phyloP scores from a whole-genome alignment of 176 grass and related monocot species.

The Urochloa ruziziensis region DNA sequence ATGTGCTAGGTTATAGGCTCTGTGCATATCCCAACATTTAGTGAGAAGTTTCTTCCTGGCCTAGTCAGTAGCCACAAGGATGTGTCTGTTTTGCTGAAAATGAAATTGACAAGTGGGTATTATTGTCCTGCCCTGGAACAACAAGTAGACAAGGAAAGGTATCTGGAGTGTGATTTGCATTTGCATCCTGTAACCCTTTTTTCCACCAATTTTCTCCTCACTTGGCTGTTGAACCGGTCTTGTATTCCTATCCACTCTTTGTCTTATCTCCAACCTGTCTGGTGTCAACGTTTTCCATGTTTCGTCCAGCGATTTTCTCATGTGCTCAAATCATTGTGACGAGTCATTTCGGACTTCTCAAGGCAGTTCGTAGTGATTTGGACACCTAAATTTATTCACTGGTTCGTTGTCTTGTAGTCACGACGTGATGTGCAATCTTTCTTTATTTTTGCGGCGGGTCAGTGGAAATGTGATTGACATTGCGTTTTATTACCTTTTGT shows the following conservation, averaged over 20 bases:
- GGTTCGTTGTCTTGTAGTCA: neutral
- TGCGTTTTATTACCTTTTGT: neutral
- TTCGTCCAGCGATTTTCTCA: slow-evolving; percentile 40
- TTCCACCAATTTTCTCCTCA: slow-evolving; percentile 23
- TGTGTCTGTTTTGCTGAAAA: slow-evolving; percentile 15
- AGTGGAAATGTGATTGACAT: neutral
- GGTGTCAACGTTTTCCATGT: slow-evolving; percentile 19
- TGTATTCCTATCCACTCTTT: neutral
- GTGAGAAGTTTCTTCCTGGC: neutral
- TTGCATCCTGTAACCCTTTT: slow-evolving; percentile 8
- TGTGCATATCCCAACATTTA: slow-evolving; percentile 8
- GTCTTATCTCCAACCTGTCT: neutral
- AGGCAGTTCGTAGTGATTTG: slow-evolving; percentile 29
- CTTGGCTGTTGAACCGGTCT: slow-evolving; percentile 11
- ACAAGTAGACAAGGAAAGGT: slow-evolving; percentile 16
- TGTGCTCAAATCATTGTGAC: neutral
- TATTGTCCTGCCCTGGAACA: slow-evolving; percentile 15
- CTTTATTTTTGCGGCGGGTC: neutral
- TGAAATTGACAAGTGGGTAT: slow-evolving; percentile 21
- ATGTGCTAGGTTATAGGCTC: neutral
- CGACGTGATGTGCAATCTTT: neutral
- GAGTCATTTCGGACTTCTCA: neutral
- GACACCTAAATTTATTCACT: neutral
- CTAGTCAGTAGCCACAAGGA: neutral
- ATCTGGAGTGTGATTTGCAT: slow-evolving; percentile 27